These are phyloP conservation scores for Theileria equi DNA, from an alignment of 169 alveolate genomes.

Conservation along the genomic window DNA sequence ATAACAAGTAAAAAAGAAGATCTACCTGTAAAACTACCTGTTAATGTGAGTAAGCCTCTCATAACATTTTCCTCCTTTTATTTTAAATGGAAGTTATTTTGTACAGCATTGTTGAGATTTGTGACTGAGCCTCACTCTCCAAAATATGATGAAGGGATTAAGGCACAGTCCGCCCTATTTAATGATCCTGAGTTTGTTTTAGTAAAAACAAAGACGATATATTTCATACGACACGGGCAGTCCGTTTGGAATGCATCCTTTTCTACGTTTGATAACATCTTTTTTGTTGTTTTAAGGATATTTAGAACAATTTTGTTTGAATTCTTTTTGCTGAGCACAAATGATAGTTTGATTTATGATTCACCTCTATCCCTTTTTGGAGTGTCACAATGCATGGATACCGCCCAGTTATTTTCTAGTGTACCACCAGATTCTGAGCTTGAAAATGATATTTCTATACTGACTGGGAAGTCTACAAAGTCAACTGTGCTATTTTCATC, in stretches of 20 bases:
- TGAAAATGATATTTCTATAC: constrained; percentile 14
- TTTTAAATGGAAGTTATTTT: neutral
- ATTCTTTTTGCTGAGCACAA: constrained; percentile 15
- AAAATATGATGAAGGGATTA: neutral
- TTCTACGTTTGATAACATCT: neutral
- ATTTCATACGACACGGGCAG: constrained; percentile 61
- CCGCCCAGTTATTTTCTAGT: constrained; percentile 27
- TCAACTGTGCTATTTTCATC: constrained; percentile 28
- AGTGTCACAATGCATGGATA: constrained; percentile 49
- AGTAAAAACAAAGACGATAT: constrained; percentile 29
- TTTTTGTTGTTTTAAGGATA: constrained; percentile 2
- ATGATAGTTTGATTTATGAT: constrained; percentile 46
- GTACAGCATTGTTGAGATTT: constrained; percentile 1
- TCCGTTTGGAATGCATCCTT: constrained; percentile 48
- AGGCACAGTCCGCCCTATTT: neutral
- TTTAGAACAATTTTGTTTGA: constrained; percentile 14
- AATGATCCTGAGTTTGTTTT: neutral
- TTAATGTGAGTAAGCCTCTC: neutral
- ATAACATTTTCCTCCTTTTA: neutral
- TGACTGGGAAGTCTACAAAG: constrained; percentile 9
- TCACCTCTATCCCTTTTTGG: constrained; percentile 58
- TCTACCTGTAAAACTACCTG: neutral
- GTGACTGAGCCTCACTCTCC: neutral
- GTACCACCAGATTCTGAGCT: neutral
- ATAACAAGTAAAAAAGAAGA: neutral